These are phyloP conservation scores for Solanum habrochaites DNA, from an alignment of 257 asterid species.

Conservation along the genomic window DNA sequence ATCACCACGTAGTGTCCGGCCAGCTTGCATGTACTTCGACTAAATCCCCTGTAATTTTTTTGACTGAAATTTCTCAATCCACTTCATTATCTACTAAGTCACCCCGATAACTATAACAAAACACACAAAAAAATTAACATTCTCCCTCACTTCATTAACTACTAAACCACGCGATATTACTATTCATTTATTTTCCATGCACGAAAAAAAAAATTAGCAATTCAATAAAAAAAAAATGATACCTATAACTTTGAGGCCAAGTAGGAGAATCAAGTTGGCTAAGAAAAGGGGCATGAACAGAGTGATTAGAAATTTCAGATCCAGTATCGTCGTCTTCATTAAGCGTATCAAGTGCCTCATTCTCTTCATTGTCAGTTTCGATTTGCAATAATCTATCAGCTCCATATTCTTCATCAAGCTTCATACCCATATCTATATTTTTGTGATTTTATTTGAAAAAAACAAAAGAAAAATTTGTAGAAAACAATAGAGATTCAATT, in stretches of 20 bases:
- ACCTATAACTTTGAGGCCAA: constrained; percentile 95
- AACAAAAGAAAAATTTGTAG: background rate
- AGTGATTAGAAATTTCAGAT: constrained; percentile 33
- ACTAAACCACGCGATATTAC: fast-evolving
- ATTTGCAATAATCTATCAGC: constrained; percentile 50
- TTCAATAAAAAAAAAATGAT: background rate
- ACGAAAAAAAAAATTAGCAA: background rate
- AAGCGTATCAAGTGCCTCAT: constrained; percentile 33
- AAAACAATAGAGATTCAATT: background rate
- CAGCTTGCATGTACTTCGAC: background rate
- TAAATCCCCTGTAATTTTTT: too few relatives aligned
- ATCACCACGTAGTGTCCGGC: background rate
- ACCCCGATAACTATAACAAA: background rate
- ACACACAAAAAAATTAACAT: too few relatives aligned
- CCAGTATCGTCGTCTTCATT: constrained; percentile 46
- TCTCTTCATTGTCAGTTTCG: constrained; percentile 78
- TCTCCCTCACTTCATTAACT: background rate
- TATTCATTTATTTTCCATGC: background rate
- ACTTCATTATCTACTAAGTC: background rate
- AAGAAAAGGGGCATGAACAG: constrained; percentile 6
- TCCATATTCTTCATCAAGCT: constrained; percentile 54
- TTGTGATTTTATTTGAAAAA: background rate
- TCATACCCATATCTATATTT: constrained; percentile 20
- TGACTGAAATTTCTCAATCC: background rate
- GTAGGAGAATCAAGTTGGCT: constrained; percentile 2